Evolutionary conservation across 345 rosid species (phyloP).

Genomic region (Rubroshorea leprosula): DNA sequence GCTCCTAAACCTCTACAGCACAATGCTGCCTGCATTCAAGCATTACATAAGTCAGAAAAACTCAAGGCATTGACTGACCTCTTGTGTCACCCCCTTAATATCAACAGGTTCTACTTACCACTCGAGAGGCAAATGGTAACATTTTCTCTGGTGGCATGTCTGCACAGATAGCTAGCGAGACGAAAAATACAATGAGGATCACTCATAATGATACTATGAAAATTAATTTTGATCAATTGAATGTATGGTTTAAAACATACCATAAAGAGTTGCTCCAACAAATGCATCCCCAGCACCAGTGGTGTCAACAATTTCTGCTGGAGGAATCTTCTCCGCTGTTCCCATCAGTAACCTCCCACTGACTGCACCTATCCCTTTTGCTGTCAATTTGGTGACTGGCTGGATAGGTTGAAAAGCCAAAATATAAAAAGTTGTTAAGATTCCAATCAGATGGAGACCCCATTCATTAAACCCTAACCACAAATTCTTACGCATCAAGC

Average conservation of each 20-base stretch:
- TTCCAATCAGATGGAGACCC: background rate
- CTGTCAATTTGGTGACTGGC: conserved; percentile 36
- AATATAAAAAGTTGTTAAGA: background rate
- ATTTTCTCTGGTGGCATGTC: conserved; percentile 67
- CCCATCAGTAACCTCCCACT: conserved; percentile 53
- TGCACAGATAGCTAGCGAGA: conserved; percentile 50
- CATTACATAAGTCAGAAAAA: conserved; percentile 1
- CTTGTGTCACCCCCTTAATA: too few relatives aligned
- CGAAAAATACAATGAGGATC: too few relatives aligned
- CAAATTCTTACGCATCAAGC: background rate
- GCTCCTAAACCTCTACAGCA: conserved; percentile 82
- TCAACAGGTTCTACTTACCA: conserved; percentile 65
- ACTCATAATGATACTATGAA: too few relatives aligned
- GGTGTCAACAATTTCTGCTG: conserved; percentile 64
- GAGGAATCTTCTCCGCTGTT: conserved; percentile 78
- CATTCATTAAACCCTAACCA: background rate
- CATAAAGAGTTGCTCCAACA: conserved; percentile 65
- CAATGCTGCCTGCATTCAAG: conserved; percentile 63
- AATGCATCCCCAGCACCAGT: conserved; percentile 97
- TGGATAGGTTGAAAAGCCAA: conserved; percentile 18
- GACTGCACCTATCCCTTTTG: conserved; percentile 51
- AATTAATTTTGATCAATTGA: background rate
- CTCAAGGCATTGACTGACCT: background rate
- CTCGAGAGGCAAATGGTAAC: conserved; percentile 80
- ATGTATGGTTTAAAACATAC: conserved; percentile 30